Evolutionary conservation across 345 rosid species (phyloP).

Genomic region (Eucalyptus leucophloia): DNA sequence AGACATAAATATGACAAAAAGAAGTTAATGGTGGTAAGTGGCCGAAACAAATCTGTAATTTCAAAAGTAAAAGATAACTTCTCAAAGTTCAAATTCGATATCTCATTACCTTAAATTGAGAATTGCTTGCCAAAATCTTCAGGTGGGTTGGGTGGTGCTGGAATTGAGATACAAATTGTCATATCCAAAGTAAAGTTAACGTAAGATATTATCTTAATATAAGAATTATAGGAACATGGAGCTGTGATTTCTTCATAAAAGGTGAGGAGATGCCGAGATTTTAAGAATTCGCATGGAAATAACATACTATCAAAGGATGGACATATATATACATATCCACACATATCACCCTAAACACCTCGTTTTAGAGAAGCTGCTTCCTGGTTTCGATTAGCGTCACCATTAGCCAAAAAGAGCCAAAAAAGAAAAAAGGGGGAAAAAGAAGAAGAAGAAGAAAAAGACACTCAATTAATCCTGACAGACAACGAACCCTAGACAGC

Average conservation of each 20-base stretch:
- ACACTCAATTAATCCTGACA: not conserved
- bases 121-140: not conserved
- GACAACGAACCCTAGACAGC: not conserved
- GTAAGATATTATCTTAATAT: not conserved
- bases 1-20: not conserved
- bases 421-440: rapidly evolving
- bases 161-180: not conserved
- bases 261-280: not conserved
- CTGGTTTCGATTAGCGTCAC: not conserved
- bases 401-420: not conserved
- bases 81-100: not conserved
- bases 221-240: not conserved
- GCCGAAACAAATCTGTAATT: rapidly evolving
- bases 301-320: not conserved
- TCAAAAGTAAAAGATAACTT: not conserved
- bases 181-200: not conserved
- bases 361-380: not conserved
- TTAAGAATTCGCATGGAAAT: not conserved
- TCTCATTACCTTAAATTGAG: not conserved
- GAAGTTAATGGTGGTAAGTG: not conserved
- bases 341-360: not conserved
- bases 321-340: no score
- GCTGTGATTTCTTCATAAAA: not conserved
- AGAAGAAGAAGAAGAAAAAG: not conserved
- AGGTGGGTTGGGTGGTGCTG: not conserved